phyloP scores from a whole-genome alignment of 805 yeast species.

The Starmerella potacharoeniae region DNA sequence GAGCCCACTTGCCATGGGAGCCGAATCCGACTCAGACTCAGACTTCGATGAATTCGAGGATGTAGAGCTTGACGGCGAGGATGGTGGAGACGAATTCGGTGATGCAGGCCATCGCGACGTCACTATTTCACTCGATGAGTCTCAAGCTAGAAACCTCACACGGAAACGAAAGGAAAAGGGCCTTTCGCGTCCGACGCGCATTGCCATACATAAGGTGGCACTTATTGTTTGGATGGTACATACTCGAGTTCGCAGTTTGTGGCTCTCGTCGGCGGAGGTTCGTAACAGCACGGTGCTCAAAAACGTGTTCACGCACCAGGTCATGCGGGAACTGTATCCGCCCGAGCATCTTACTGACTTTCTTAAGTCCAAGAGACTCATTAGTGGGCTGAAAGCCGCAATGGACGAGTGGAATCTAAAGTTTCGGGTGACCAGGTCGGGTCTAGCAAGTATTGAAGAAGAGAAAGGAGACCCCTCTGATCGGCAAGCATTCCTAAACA shows the following conservation, averaged over 20 bases:
- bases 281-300: constrained; percentile 30
- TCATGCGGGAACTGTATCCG: constrained; percentile 41
- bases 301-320: constrained; percentile 37
- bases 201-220: constrained; percentile 45
- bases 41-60: constrained; percentile 22
- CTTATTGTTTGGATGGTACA: constrained; percentile 52
- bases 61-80: constrained; percentile 17
- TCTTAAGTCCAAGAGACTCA: constrained; percentile 51
- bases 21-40: constrained; percentile 7
- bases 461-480: constrained; percentile 24
- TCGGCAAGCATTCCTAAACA: constrained; percentile 35
- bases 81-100: not conserved
- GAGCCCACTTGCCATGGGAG: not conserved
- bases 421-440: constrained; percentile 39
- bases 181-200: constrained; percentile 29
- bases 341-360: constrained; percentile 34
- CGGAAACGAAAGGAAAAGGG: not conserved
- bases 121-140: constrained; percentile 7
- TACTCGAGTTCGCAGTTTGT: constrained; percentile 55
- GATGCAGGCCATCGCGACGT: constrained; percentile 5
- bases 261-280: constrained; percentile 50
- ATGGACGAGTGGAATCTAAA: constrained; percentile 50
- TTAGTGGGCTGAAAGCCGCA: constrained; percentile 64
- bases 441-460: constrained; percentile 25
- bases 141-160: constrained; percentile 3